phyloP scores from a whole-genome alignment of 352 stramenopile species.

The Phytophthora tentaculata region DNA sequence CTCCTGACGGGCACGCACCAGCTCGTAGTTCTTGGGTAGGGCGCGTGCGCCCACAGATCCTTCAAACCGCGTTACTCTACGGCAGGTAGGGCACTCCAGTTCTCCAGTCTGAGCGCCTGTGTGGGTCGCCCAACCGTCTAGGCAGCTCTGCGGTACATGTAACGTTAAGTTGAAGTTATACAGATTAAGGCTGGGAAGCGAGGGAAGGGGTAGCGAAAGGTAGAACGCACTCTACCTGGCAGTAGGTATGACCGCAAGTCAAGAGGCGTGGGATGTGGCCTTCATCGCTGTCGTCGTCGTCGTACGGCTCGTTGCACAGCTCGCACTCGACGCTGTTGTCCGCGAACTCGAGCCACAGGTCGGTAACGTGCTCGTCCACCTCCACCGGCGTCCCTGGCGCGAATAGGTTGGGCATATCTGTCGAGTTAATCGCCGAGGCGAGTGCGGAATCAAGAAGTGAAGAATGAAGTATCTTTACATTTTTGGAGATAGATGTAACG shows the following conservation, averaged over 20 bases:
- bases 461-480: too few relatives aligned
- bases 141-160: constrained; percentile 48
- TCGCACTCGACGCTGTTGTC: constrained; percentile 86
- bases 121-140: constrained; percentile 65
- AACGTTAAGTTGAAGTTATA: constrained; percentile 9
- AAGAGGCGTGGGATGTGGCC: constrained; percentile 77
- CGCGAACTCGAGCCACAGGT: constrained; percentile 76
- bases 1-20: constrained; percentile 85
- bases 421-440: constrained; percentile 7
- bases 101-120: constrained; percentile 25
- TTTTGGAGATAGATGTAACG: constrained; percentile 7
- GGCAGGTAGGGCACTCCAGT: constrained; percentile 77
- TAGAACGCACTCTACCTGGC: constrained; percentile 53
- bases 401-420: constrained; percentile 21
- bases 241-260: constrained; percentile 83
- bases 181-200: not conserved
- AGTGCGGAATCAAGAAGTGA: constrained; percentile 27
- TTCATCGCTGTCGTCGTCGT: constrained; percentile 60
- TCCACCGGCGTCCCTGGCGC: constrained; percentile 16
- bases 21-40: constrained; percentile 88
- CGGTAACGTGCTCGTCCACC: constrained; percentile 57
- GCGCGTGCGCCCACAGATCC: constrained; percentile 45
- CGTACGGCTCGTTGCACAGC: constrained; percentile 87
- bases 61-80: constrained; percentile 58
- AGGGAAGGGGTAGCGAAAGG: constrained; percentile 2